Conservation (phyloP, 139 green algal genomes). For the Ettlia oleoabundans region DNA sequence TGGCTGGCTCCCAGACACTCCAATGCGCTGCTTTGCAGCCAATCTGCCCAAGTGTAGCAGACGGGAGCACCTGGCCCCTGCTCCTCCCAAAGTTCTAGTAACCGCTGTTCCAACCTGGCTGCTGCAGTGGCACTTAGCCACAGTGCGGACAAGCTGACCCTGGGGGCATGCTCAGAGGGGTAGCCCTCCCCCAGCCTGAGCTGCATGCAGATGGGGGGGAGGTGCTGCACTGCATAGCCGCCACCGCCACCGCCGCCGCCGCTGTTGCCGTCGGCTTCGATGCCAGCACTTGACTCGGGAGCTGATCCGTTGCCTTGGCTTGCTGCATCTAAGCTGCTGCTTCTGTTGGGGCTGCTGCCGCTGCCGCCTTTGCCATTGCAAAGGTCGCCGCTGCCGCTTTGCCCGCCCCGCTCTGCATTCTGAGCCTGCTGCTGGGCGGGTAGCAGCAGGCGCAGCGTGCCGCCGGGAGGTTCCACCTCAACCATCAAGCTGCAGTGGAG, state of each 20-base stretch:
- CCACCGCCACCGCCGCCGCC: not conserved
- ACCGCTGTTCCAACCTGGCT: not conserved
- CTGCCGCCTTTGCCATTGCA: no score
- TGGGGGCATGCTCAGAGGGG: constrained; percentile 40
- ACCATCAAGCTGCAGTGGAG: constrained; percentile 39
- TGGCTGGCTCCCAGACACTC: constrained; percentile 33
- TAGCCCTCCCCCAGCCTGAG: constrained; percentile 49
- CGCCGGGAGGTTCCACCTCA: constrained; percentile 41
- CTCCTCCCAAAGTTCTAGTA: constrained; percentile 50
- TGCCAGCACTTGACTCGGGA: no score
- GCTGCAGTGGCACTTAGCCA: constrained; percentile 48
- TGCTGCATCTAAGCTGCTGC: no score
- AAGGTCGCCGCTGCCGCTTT: not conserved
- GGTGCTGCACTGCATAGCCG: constrained; percentile 18
- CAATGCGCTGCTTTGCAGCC: constrained; percentile 53
- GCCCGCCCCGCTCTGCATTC: not conserved
- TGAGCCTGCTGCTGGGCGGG: not conserved
- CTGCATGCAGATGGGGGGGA: constrained; percentile 58
- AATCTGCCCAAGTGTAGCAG: constrained; percentile 65
- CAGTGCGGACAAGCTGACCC: constrained; percentile 31
- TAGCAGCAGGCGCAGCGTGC: constrained; percentile 44
- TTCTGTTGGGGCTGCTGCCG: not conserved
- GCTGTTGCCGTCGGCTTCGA: not conserved
- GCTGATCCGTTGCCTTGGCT: no score
- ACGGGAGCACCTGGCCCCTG: constrained; percentile 49